Conservation (phyloP, 2,329 filamentous ascomycete genomes). For the Fusarium praegraminearum region DNA sequence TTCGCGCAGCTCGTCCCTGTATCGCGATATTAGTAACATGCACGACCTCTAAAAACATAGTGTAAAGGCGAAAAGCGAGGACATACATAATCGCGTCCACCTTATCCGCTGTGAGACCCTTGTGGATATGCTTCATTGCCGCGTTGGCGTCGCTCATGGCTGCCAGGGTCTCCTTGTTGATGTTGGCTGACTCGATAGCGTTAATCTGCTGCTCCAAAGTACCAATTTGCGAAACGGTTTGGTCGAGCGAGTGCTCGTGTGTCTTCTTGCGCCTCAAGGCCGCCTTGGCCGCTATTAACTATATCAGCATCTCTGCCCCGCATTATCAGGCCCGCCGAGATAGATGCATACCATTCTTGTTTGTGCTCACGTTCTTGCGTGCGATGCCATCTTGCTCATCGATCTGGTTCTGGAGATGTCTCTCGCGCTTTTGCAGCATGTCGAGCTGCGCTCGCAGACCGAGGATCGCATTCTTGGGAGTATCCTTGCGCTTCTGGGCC, state of each 20-base stretch:
- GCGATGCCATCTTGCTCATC: constrained; percentile 91
- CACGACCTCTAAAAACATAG: background rate
- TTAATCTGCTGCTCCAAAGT: constrained; percentile 97
- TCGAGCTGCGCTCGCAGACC: constrained; percentile 88
- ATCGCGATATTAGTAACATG: constrained; percentile 49
- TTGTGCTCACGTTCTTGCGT: constrained; percentile 84
- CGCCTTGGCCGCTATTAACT: constrained; percentile 79
- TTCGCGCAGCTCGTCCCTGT: constrained; percentile 88
- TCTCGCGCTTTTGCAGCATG: constrained; percentile 97
- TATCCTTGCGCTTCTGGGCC: constrained; percentile 89
- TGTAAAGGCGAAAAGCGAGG: background rate
- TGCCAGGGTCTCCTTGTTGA: constrained; percentile 95
- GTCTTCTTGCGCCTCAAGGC: constrained; percentile 94
- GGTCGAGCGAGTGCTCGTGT: constrained; percentile 90
- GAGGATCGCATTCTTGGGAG: constrained; percentile 96
- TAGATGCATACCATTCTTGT: constrained; percentile 83
- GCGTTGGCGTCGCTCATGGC: constrained; percentile 92
- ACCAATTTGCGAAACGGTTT: constrained; percentile 88
- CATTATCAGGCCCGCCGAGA: constrained; percentile 9
- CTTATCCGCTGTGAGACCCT: constrained; percentile 90
- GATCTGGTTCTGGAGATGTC: constrained; percentile 90
- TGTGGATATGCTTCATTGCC: constrained; percentile 95
- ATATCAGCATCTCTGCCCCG: constrained; percentile 43
- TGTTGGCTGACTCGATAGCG: constrained; percentile 96
- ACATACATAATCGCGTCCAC: constrained; percentile 95